Conservation (phyloP, 441 rosid species). For the Populus tomentosa region DNA sequence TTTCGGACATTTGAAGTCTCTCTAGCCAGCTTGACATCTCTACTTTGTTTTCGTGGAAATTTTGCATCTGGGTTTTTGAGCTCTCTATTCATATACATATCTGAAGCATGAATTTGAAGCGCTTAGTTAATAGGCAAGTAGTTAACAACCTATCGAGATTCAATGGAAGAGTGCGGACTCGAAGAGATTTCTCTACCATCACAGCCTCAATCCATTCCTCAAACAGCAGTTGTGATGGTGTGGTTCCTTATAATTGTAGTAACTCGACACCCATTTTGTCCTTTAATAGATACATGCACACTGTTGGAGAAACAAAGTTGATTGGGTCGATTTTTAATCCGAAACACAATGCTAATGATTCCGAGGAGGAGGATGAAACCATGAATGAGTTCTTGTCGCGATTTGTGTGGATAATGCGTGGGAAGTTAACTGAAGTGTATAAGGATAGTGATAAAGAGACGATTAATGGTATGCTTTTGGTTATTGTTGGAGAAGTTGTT, state of each 20-base stretch:
- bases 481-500: constrained; percentile 66
- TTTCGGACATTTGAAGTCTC: not conserved
- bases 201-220: constrained; percentile 21
- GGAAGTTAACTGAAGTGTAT: constrained; percentile 57
- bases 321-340: constrained; percentile 16
- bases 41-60: not conserved
- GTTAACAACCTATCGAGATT: constrained; percentile 34
- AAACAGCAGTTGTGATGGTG: constrained; percentile 10
- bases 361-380: constrained; percentile 45
- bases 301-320: constrained; percentile 26
- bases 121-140: constrained; percentile 36
- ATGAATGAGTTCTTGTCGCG: constrained; percentile 75
- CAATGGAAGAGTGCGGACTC: constrained; percentile 22
- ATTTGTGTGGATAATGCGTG: constrained; percentile 77
- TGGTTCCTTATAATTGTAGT: constrained; percentile 11
- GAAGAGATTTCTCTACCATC: constrained; percentile 31
- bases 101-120: constrained; percentile 39
- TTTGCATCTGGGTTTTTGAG: not conserved
- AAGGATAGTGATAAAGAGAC: constrained; percentile 54
- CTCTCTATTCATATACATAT: not conserved
- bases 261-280: constrained; percentile 15
- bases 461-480: constrained; percentile 65
- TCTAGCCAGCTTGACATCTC: not conserved
- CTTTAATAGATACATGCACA: constrained; percentile 40
- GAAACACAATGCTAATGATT: constrained; percentile 24